Evolutionary conservation across 768 basidiomycete genomes (phyloP).

Genomic region (Trametes elegans): DNA sequence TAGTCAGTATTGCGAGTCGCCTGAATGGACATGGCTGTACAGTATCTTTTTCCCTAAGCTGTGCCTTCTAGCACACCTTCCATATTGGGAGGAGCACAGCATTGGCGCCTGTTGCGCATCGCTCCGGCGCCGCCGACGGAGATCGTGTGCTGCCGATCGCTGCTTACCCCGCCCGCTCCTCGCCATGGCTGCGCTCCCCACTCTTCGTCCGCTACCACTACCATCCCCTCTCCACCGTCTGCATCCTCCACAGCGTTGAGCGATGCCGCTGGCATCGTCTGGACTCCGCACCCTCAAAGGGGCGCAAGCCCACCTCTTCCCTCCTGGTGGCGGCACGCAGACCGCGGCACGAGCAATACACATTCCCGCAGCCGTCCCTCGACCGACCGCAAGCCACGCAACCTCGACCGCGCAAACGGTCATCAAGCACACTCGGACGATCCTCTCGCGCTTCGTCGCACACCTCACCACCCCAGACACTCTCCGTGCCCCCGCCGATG

Average conservation of each 20-base stretch:
- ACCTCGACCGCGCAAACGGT: slow-evolving; percentile 40
- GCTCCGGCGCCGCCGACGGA: not conserved
- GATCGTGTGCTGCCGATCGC: not conserved
- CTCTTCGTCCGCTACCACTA: slow-evolving; percentile 13
- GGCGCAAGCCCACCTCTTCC: slow-evolving; percentile 21
- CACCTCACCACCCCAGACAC: slow-evolving; percentile 57
- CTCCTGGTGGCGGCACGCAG: slow-evolving; percentile 20
- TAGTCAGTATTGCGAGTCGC: too few relatives aligned
- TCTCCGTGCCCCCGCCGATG: slow-evolving; percentile 29
- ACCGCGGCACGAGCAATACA: slow-evolving; percentile 42
- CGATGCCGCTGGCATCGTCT: slow-evolving; percentile 33
- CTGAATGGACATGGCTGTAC: too few relatives aligned
- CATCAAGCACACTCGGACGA: slow-evolving; percentile 50
- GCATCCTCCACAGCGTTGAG: slow-evolving; percentile 5
- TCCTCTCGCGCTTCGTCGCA: slow-evolving; percentile 54
- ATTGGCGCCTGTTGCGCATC: slow-evolving; percentile 4
- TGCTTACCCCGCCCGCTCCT: not conserved
- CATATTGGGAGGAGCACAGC: not conserved
- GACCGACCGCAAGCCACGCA: slow-evolving; percentile 32
- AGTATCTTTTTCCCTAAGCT: too few relatives aligned
- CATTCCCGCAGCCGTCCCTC: slow-evolving; percentile 39
- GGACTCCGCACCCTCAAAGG: slow-evolving; percentile 27
- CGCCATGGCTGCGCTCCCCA: not conserved
- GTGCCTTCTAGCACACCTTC: not conserved
- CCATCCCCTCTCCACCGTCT: not conserved